Conservation (phyloP, 805 yeast genomes). For the Sugiyamaella mastotermitis region DNA sequence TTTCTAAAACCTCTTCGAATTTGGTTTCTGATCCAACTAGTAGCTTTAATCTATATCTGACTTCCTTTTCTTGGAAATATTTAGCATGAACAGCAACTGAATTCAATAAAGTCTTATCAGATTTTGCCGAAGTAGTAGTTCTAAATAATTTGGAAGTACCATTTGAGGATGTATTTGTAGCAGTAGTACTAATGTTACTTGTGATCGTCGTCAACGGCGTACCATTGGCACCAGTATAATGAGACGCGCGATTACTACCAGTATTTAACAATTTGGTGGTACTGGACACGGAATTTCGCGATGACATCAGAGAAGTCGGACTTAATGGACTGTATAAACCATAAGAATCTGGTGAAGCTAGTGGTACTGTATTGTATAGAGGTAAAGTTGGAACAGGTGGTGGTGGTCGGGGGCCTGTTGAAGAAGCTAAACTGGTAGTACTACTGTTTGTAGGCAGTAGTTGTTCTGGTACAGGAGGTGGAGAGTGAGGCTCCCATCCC, state of each 20-base stretch:
- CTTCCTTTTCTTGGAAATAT: conserved; percentile 17
- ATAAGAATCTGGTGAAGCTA: conserved; percentile 5
- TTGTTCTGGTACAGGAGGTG: too few relatives aligned
- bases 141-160: too few relatives aligned
- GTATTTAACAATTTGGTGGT: background rate
- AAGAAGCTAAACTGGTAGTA: background rate
- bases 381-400: background rate
- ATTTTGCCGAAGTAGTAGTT: background rate
- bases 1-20: conserved; percentile 23
- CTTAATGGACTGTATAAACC: background rate
- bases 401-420: background rate
- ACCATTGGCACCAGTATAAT: background rate
- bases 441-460: background rate
- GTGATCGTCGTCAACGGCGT: background rate
- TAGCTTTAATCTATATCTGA: conserved; percentile 15
- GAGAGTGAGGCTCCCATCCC: too few relatives aligned
- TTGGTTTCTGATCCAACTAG: conserved; percentile 12
- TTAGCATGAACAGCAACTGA: conserved; percentile 16
- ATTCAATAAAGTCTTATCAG: conserved; percentile 3
- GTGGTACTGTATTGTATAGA: conserved; percentile 3
- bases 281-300: background rate
- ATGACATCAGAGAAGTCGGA: background rate
- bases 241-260: background rate
- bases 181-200: too few relatives aligned
- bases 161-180: too few relatives aligned